Base-by-base conservation (phyloP, 768 basidiomycete genomes). In the Leucocoprinus sp. region DNA sequence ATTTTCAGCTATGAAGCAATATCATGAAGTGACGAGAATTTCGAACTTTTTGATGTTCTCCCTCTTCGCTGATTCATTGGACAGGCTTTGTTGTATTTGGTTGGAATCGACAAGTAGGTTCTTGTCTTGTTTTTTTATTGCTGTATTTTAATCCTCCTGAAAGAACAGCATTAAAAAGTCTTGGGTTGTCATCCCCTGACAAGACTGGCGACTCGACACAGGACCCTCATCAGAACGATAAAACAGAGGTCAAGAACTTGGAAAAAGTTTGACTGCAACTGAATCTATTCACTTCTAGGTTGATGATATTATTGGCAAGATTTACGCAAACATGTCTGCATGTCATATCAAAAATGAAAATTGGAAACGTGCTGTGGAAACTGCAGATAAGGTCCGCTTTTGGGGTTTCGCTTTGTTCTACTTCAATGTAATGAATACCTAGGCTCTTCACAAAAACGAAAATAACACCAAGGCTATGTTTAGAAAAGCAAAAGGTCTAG, bases 261-360 rank as follows among this genome's bases (percentile, higher is more conserved):
- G 11, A 22, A 12, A 8, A 12, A 41, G 43, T 17, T 18, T 9
- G 24, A 18, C 7, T n/a, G n/a, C 22, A 22, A 29, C 49, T 21
- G 18, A 17, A 15, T 51, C 38, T 44, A 27, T 40, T 26, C 19
- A 39, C 23, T 41, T 27, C 8, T 50, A 91, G 88, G 71, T 79
- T 15, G 89, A 91, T 58, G 67, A 79, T 8, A 70, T 89, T 29
- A 60, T 87, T 15, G 86, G 86, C 62, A 91, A 84, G 66, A 78
- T 90, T 37, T 86, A 91, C 51, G 76, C 84, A 3, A 92, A 92
- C 46, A 84, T 87, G 83, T 77, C 82, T 2, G 86, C 85, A 4
- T 88, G 86, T 53, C 85, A 91, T 58, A 64, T 91, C 56, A 89
- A 87, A 62, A 77, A 78, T 40, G 68, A 70, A 37, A 92, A 88